Evolutionary conservation across 2,329 filamentous ascomycete species (phyloP), one percentile per base, ranked within the genome.

Genomic region (Cladosporium sp.): DNA sequence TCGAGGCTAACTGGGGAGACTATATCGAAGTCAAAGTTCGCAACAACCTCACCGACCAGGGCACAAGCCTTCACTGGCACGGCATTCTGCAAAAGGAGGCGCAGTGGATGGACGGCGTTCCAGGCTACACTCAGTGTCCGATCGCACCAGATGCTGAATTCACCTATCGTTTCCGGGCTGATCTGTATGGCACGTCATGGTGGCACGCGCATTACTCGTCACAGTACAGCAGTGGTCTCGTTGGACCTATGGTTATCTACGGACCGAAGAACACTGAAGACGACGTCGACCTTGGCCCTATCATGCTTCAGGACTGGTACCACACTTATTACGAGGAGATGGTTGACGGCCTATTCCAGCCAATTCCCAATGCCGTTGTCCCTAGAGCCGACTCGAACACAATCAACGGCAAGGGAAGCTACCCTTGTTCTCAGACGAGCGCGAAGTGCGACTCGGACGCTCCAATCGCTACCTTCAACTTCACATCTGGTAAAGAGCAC

Each of bases 11-110:
- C 73, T 69, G 82, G 81, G 81, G 77, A 28, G 79, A 82, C 62
- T 77, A 68, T 65, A 69, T 72, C 56, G 65, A 69, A 49, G 70
- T 79, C 21, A 72, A 70, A 14, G 75, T 79, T 16, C 68, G 68
- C 26, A 81, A 81, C 67, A 68, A 74, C 26, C 70, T 78, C 16
- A 70, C 72, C 8, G 66, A 67, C 65, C 73, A 77, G 58, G 76
- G 76, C 1, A 80, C 78, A 3, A 69, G 76, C 2, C 69, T 82
- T 5, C 80, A 82, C 66, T 81, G 76, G 72, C 80, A 82, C 69
- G 80, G 80, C 2, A 62, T 78, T 1, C 67, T 73, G 59, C 74
- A 77, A 67, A 67, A 72, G 30, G 71, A 70, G 8, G 77, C 76
- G 6, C 74, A 75, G 32, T 77, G 73, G 69, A 73, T 76, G 59